Evolutionary conservation across 306 rosid genomes (phyloP), one percentile per base, ranked within the genome.

Genomic region (Datisca glomerata): DNA sequence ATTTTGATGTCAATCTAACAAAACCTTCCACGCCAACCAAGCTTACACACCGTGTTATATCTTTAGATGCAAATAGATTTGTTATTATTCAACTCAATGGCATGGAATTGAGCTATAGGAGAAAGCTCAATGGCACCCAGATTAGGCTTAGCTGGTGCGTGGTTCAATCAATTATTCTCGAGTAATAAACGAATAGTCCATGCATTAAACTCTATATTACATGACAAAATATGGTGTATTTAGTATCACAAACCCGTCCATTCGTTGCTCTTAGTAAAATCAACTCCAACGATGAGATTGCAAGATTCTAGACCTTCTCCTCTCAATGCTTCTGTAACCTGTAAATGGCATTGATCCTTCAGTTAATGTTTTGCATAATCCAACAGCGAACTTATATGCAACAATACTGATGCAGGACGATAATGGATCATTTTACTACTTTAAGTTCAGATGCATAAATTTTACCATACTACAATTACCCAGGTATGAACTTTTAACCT

Each of bases 221-320:
- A n/a, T 40, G 7, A 17, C 13, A 36, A 29, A 28, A 7, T 2
- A 33, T 19, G 18, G 15, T 10, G 45, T 40, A 44, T 56, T 22
- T 24, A 57, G 19, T 32, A 22, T 16, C 6, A 75, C 67, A 23
- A 38, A 82, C 94, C 97, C 60, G 93, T 74, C 94, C 94, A 83
- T 50, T 87, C 97, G 61, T 87, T 87, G 72, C 97, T 83, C 61
- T 83, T 87, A 3, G 94, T 87, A 57, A 87, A 87, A 66, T 87
- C 94, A 50, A 87, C 65, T 60, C 94, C 94, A 18, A 87, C 66
- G 38, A 87, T 76, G 49, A 87, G 94, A 71, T 87, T 87, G 38
- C 93, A 82, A 35, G 94, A 83, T 49, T 87, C 97, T 24, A 87
- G 59, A 21, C 97, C 97, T 72, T 60, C 97, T 22, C 42, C 72